Base-by-base conservation (phyloP, 2,329 filamentous ascomycete species). In the Cladosporium velox region DNA sequence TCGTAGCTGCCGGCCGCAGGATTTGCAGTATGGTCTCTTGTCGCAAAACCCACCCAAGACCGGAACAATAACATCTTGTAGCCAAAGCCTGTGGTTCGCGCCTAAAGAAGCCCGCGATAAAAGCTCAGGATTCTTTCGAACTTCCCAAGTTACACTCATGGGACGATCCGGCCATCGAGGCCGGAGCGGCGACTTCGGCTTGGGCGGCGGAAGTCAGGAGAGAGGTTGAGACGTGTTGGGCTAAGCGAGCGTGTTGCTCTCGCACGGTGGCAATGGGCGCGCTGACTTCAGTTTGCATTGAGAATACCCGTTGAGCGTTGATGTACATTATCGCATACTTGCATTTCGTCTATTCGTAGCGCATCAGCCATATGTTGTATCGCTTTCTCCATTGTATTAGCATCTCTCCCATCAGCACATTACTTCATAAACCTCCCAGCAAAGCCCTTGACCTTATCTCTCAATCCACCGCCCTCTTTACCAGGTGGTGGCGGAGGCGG, bases 341-440 rank as follows among this genome's bases (percentile, higher is more conserved):
- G 14, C 51, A 54, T 54, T 54, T 34, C 51, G 32, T 54, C 51
- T 34, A 34, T 11, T 30, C 51, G 28, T 54, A 54, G 8, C 51
- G 51, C 51, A 54, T 32, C 51, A 54, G 51, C 51, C 51, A 32
- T 54, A 21, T 54, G 2, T 3, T 21, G 18, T n/a, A 32, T 54
- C 1, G 1, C 28, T 54, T 32, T 54, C 26, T 54, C 14, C 28
- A 30, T 28, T 30, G 3, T 7, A 47, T 21, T 1, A 2, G 21
- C 41, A n/a, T 5, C 8, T 10, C 8, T 14, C 5, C 21, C 51
- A 54, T 32, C 51, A 32, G 11, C n/a, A 47, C n/a, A 59, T 67
- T 66, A 70, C 38, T 69, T 67, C 63, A 67, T 44, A 34, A 72
- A 68, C 38, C 61, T 68, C 28, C 65, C 66, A 26, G 69, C 70